These are phyloP conservation scores for Termitomyces sp. DNA, from an alignment of 768 basidiomycete species.

Conservation along the genomic window DNA sequence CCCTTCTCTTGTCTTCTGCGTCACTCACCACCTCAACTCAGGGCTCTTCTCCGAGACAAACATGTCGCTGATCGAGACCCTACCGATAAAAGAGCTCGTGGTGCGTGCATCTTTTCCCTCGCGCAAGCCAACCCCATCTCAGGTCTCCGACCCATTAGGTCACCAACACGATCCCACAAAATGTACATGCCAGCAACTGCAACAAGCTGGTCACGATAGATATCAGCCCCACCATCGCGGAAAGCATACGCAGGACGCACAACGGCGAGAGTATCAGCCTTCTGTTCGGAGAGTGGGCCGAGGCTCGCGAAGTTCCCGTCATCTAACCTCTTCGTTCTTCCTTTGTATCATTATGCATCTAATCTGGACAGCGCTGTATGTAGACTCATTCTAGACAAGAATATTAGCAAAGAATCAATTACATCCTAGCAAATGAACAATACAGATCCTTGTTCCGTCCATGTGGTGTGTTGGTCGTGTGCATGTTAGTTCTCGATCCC, in stretches of 20 bases:
- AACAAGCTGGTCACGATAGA: slow-evolving; percentile 87
- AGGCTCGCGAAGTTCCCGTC: slow-evolving; percentile 38
- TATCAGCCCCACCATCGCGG: slow-evolving; percentile 87
- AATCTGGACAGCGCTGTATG: slow-evolving; percentile 3
- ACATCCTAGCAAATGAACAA: not conserved
- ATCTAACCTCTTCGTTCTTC: slow-evolving; percentile 19
- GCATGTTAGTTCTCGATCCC: too few relatives aligned
- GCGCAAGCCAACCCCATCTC: not conserved
- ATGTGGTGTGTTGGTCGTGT: not conserved
- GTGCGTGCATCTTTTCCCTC: slow-evolving; percentile 38
- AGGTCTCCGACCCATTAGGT: slow-evolving; percentile 46
- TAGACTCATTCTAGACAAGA: slow-evolving; percentile 13
- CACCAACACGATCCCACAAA: slow-evolving; percentile 93
- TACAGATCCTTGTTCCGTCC: not conserved
- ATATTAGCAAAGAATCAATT: not conserved
- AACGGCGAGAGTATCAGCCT: slow-evolving; percentile 92
- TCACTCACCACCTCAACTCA: slow-evolving; percentile 22
- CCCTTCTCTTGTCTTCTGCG: slow-evolving; percentile 10
- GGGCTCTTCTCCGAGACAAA: slow-evolving; percentile 79
- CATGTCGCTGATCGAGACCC: slow-evolving; percentile 58
- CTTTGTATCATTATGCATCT: slow-evolving; percentile 16
- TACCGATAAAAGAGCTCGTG: slow-evolving; percentile 84
- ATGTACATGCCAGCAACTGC: slow-evolving; percentile 53
- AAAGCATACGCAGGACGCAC: slow-evolving; percentile 92
- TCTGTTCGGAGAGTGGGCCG: slow-evolving; percentile 82